Percentiles rank a stretch among this genome's conserved stretches.
phyloP scores from a whole-genome alignment of 176 grass and related monocot species.

The Lolium perenne region DNA sequence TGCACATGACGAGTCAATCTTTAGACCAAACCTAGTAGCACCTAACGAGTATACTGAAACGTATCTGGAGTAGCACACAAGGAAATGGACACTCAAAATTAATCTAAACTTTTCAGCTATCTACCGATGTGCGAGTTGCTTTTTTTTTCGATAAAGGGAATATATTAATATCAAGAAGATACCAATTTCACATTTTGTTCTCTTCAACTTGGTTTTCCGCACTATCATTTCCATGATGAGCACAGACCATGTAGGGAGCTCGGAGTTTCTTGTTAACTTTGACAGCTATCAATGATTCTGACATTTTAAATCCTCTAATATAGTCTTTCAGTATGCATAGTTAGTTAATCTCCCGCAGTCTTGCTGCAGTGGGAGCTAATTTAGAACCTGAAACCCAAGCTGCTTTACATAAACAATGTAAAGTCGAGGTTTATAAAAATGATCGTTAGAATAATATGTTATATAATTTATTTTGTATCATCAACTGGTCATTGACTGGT shows the following conservation, averaged over 20 bases:
- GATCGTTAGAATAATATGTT: background rate
- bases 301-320: slow-evolving; percentile 1
- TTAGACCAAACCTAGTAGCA: too few relatives aligned
- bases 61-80: too few relatives aligned
- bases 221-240: slow-evolving; percentile 6
- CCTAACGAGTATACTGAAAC: too few relatives aligned
- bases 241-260: background rate
- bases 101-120: too few relatives aligned
- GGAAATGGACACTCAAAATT: too few relatives aligned
- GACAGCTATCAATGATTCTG: background rate
- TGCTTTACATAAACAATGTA: background rate
- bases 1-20: too few relatives aligned
- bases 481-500: slow-evolving; percentile 14
- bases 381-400: slow-evolving; percentile 11
- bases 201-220: background rate
- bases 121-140: too few relatives aligned
- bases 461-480: slow-evolving; percentile 6
- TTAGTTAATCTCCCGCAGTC: background rate
- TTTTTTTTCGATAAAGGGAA: too few relatives aligned
- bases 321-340: background rate
- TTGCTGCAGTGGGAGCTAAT: background rate
- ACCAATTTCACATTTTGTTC: background rate
- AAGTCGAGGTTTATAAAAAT: background rate
- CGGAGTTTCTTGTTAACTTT: slow-evolving; percentile 17
- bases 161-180: too few relatives aligned